Base-by-base conservation (phyloP, 179 eudicot species). In the Sideroxylon spinosum region DNA sequence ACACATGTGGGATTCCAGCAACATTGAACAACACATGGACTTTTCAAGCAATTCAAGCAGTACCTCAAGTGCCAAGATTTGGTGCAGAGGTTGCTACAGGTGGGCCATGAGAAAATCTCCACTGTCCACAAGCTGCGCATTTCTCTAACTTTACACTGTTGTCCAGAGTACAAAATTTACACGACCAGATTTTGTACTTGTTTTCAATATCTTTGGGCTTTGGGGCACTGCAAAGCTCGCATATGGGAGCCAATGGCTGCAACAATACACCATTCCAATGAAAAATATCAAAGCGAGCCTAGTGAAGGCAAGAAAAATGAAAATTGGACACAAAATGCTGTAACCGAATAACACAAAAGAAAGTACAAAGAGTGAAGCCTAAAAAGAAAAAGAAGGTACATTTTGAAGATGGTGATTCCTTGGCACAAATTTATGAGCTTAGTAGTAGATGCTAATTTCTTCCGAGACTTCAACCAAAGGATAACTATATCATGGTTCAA, bases 21-120 rank as follows among this genome's bases (percentile, higher is more conserved):
- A 0, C 12, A 14, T 32, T 75, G 69, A 66, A 73, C 6, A 16
- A 25, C 20, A 17, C 0, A 26, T 9, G 16, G 53, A 46, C 57
- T 56, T 49, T 4, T 61, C 13, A 60, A 50, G 59, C 13, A 65
- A 26, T 50, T 50, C 19, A 1, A 59, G 44, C 56, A 70, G 59
- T 59, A 80, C 83, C 79, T 94, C 89, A 94, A 74, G 98, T 94
- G 72, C 94, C 96, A 65, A 84, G 86, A 86, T 81, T 86, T 20
- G 91, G 94, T 23, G 93, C 83, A 55, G 82, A 68, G 69, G 89
- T 23, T 71, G 93, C 86, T 62, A 90, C 72, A 63, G 97, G 95
- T 32, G 87, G 84, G 25, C 98, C 97, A 29, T 78, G 82, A 1
- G 98, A 90, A 80, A 90, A 93, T 87, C 97, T 90, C 98, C 98